phyloP scores from a whole-genome alignment of 1,139 yeast genomes.

The Pichia sp. region DNA sequence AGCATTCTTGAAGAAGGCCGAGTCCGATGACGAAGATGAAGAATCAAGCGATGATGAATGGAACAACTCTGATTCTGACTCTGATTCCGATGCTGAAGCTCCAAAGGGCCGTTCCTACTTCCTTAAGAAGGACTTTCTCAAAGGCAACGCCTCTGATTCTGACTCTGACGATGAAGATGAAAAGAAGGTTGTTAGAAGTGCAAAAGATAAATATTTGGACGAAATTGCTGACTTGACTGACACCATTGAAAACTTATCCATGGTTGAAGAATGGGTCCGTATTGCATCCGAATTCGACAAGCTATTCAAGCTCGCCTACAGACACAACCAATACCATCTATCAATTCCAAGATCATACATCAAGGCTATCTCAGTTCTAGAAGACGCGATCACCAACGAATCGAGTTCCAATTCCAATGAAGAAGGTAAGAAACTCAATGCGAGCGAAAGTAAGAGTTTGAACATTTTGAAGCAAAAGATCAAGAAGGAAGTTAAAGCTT shows the following conservation, averaged over 20 bases:
- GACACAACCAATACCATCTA: constrained; percentile 71
- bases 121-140: constrained; percentile 48
- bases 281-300: constrained; percentile 77
- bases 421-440: constrained; percentile 65
- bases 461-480: constrained; percentile 87
- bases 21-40: constrained; percentile 35
- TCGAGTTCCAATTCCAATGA: constrained; percentile 43
- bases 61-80: constrained; percentile 37
- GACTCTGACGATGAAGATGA: constrained; percentile 55
- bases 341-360: constrained; percentile 69
- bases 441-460: constrained; percentile 81
- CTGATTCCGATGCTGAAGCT: constrained; percentile 32
- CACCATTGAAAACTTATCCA: constrained; percentile 63
- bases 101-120: constrained; percentile 54
- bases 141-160: constrained; percentile 49
- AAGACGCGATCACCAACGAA: constrained; percentile 60
- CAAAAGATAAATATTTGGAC: constrained; percentile 86
- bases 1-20: constrained; percentile 29
- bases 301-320: constrained; percentile 59
- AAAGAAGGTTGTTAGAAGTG: constrained; percentile 84
- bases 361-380: constrained; percentile 66
- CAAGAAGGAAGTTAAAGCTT: constrained; percentile 72
- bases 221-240: constrained; percentile 71
- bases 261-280: constrained; percentile 74
- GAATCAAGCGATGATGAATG: constrained; percentile 36